phyloP scores from a whole-genome alignment of 2,329 filamentous ascomycete genomes.

The Aschersonia sp. region DNA sequence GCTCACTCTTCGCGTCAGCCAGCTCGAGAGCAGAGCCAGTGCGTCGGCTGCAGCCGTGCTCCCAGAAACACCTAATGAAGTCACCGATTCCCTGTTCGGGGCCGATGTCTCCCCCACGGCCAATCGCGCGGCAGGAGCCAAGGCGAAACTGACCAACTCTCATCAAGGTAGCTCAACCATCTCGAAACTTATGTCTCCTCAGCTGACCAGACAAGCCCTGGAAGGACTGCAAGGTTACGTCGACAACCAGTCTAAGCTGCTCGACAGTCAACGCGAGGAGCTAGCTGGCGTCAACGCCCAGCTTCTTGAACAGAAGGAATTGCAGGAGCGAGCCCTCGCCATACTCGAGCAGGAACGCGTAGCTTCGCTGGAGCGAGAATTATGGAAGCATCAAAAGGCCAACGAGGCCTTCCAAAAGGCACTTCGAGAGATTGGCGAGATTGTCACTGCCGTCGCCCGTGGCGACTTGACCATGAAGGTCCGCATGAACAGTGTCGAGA shows the following conservation, averaged over 20 bases:
- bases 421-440: constrained; percentile 88
- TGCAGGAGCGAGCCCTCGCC: constrained; percentile 69
- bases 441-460: constrained; percentile 88
- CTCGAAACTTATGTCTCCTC: constrained; percentile 22
- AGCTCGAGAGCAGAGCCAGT: constrained; percentile 66
- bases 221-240: constrained; percentile 80
- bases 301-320: constrained; percentile 69
- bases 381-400: constrained; percentile 94
- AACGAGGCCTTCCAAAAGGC: constrained; percentile 98
- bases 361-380: constrained; percentile 75
- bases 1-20: constrained; percentile 62
- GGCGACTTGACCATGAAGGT: constrained; percentile 96
- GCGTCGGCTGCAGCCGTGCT: constrained; percentile 42
- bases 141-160: constrained; percentile 31
- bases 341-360: constrained; percentile 80
- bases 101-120: constrained; percentile 30
- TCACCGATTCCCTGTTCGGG: constrained; percentile 47
- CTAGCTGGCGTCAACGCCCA: constrained; percentile 76
- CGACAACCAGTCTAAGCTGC: constrained; percentile 83
- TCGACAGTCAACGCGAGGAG: constrained; percentile 74
- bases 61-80: constrained; percentile 73
- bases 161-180: constrained; percentile 23
- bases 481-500: constrained; percentile 85
- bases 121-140: constrained; percentile 24
- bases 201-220: constrained; percentile 69